Conservation (phyloP, 768 basidiomycete species). For the Amyloporia xantha region DNA sequence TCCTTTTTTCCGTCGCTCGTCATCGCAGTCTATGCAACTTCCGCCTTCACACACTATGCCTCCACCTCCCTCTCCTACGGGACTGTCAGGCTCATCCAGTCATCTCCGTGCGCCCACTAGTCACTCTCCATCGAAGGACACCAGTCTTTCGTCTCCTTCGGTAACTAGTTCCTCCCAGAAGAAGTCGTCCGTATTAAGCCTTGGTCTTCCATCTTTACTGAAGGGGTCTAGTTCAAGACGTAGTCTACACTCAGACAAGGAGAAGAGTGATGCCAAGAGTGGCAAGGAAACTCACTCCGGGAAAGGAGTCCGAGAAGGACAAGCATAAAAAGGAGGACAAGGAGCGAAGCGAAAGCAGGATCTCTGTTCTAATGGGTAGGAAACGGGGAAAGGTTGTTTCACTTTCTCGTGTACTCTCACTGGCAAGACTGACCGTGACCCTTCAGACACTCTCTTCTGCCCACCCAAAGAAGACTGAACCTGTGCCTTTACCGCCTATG, state of each 20-base stretch:
- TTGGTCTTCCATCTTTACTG: constrained; percentile 75
- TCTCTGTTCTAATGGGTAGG: constrained; percentile 80
- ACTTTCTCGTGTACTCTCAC: constrained; percentile 5
- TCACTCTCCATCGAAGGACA: constrained; percentile 47
- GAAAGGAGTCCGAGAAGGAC: constrained; percentile 45
- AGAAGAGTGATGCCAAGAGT: constrained; percentile 34
- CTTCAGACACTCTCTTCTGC: constrained; percentile 74
- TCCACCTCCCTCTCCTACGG: constrained; percentile 30
- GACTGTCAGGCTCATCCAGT: constrained; percentile 17
- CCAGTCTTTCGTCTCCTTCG: constrained; percentile 44
- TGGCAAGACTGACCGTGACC: neutral
- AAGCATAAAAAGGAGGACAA: constrained; percentile 70
- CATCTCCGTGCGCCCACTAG: constrained; percentile 39
- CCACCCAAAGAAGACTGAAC: constrained; percentile 65
- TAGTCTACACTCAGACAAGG: constrained; percentile 62
- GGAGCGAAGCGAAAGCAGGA: constrained; percentile 84
- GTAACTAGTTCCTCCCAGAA: constrained; percentile 59
- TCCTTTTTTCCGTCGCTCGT: constrained; percentile 89
- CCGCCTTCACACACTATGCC: constrained; percentile 35
- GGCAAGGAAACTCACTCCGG: constrained; percentile 49
- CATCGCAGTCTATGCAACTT: constrained; percentile 80
- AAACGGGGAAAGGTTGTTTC: constrained; percentile 87
- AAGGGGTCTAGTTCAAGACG: constrained; percentile 79
- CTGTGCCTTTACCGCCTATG: constrained; percentile 79
- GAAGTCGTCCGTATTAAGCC: constrained; percentile 77